Evolutionary conservation across 192 early-diverging fungal species (phyloP).

Genomic region (Coemansia erecta): DNA sequence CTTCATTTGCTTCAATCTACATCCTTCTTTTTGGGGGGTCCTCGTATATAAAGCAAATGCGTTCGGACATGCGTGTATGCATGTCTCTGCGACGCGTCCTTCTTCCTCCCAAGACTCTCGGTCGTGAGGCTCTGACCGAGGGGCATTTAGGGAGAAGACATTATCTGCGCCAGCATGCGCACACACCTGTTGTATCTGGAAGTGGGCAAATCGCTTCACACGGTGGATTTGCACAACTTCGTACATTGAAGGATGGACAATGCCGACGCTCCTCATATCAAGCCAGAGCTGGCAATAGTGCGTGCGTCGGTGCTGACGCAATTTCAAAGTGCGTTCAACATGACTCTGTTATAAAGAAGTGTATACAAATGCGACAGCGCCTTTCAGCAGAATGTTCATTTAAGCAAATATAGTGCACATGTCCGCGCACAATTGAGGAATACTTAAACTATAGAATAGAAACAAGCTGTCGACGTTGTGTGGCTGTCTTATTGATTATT

Average conservation of each 20-base stretch:
- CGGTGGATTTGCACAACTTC: slow-evolving; percentile 1
- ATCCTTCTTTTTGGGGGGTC: too few species aligned
- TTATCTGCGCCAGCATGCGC: not conserved
- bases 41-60: too few species aligned
- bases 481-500: too few species aligned
- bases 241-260: slow-evolving; percentile 21
- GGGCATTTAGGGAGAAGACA: slow-evolving; percentile 46
- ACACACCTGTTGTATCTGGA: slow-evolving; percentile 5
- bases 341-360: too few species aligned
- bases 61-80: too few species aligned
- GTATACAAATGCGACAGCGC: too few species aligned
- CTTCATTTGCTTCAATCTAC: too few species aligned
- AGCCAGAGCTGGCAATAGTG: not conserved
- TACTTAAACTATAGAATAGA: too few species aligned
- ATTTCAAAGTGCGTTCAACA: not conserved
- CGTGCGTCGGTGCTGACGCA: not conserved
- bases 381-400: too few species aligned
- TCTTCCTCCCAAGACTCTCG: slow-evolving; percentile 30
- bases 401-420: too few species aligned
- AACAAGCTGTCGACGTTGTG: too few species aligned
- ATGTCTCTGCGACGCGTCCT: slow-evolving; percentile 1
- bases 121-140: slow-evolving; percentile 17
- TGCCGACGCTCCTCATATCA: not conserved
- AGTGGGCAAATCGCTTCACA: slow-evolving; percentile 5
- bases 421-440: too few species aligned